Base-by-base conservation (phyloP, 1,139 yeast species). In the Lodderomyces oxycetoniae region DNA sequence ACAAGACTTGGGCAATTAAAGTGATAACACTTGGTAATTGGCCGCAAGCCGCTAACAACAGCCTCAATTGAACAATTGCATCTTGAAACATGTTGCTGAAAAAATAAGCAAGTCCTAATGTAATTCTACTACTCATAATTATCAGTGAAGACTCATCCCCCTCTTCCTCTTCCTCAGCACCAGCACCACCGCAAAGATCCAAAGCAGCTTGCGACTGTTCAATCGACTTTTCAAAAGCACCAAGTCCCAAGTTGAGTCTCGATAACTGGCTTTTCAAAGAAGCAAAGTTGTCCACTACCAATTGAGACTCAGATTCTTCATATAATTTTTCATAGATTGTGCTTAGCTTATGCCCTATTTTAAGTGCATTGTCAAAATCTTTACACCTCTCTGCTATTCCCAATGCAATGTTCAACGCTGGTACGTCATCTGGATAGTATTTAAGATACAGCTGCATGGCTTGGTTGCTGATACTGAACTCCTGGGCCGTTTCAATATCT, bases 371-470 rank as follows among this genome's bases (percentile, higher is more conserved):
- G 2, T 62, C 70, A 51, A 70, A 86, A 39, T 76, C 74, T 28
- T 77, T 77, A 38, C 85, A 70, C 40, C 95, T 69, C 55, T 91
- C 98, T 35, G 84, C 61, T n/a, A 79, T 60, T 16, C 71, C 50
- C 32, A 78, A 55, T 0, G 79, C 75, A 17, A 84, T 59, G 28
- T 72, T 72, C 33, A 85, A 60, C 0, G 87, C 96, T 32, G 71
- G 60, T 6, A 61, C 61, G 50, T 82, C 85, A 15, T 68, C 53
- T 0, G 96, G 95, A 17, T 70, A 62, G 44, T 75, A 76, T 45
- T 75, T 78, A 51, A 87, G 65, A 46, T 81, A 85, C 49, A 77
- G 83, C 36, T 76, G 74, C 55, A 91, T 71, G 3, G 95, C 94
- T 47, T 73, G 69, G 41, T 79, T 72, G 17, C 88, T 88, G 13